phyloP scores from a whole-genome alignment of 1,284 basidiomycete genomes.

The Pseudomicrostroma phylloplanum region DNA sequence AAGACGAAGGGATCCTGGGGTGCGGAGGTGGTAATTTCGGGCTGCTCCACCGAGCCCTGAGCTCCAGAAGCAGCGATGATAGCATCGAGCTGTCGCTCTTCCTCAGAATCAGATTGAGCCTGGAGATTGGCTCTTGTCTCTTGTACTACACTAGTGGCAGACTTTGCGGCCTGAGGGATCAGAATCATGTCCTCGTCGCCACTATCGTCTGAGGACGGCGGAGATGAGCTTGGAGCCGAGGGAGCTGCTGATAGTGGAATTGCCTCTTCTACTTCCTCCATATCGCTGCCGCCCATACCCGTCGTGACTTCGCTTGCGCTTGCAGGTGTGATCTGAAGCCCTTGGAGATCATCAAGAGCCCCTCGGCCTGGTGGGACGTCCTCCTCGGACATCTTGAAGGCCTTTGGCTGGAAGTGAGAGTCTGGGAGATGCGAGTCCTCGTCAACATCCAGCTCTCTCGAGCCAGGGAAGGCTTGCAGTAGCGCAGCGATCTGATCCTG shows the following conservation, averaged over 20 bases:
- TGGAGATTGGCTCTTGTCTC: background rate
- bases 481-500: constrained; percentile 26
- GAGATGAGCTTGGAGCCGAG: background rate
- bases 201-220: constrained; percentile 14
- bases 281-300: background rate
- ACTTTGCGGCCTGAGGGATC: constrained; percentile 1
- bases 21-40: background rate
- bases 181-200: constrained; percentile 19
- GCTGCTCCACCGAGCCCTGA: background rate
- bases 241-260: background rate
- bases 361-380: no score
- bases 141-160: no score
- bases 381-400: background rate
- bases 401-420: background rate
- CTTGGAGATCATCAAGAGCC: no score
- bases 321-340: background rate
- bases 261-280: background rate
- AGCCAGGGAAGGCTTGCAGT: constrained; percentile 28
- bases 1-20: constrained; percentile 19
- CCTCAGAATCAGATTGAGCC: constrained; percentile 5
- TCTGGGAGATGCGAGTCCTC: background rate
- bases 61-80: constrained; percentile 7
- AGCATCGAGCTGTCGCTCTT: constrained; percentile 11
- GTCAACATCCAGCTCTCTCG: constrained; percentile 24
- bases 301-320: background rate